Percentiles rank a stretch among this genome's conserved stretches.
These are phyloP conservation scores for Talaromyces stipitatus DNA, from an alignment of 495 filamentous ascomycete species.

Conservation along the genomic window DNA sequence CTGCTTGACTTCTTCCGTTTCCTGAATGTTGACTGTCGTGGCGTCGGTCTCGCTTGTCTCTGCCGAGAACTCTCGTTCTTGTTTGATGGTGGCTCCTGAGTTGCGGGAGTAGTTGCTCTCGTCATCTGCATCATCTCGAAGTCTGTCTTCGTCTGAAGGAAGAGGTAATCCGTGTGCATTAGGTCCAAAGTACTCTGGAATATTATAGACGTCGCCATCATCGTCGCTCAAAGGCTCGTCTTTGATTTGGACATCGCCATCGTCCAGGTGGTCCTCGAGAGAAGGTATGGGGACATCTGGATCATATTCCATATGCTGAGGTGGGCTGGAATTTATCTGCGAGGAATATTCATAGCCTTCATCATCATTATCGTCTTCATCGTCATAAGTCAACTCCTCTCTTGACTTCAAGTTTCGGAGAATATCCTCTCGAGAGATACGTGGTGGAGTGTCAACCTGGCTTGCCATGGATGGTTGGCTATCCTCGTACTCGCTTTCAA, in stretches of 20 bases:
- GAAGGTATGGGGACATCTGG: conserved; percentile 83
- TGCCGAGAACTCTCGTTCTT: conserved; percentile 1
- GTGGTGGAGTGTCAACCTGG: conserved; percentile 46
- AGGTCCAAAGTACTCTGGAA: conserved; percentile 49
- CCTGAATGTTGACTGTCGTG: conserved; percentile 22
- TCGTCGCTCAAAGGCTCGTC: conserved; percentile 48
- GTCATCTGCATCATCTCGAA: conserved; percentile 33
- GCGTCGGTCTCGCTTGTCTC: conserved; percentile 19
- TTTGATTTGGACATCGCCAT: conserved; percentile 58
- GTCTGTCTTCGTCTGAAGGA: conserved; percentile 32
- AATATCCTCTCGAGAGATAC: conserved; percentile 90
- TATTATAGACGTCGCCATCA: conserved; percentile 59
- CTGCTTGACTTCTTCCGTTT: conserved; percentile 4
- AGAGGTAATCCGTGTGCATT: conserved; percentile 40
- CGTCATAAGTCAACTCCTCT: conserved; percentile 46
- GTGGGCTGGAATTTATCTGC: conserved; percentile 45
- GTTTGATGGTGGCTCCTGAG: conserved; percentile 21
- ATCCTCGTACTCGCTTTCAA: conserved; percentile 2
- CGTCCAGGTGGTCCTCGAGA: conserved; percentile 50
- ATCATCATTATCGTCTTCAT: conserved; percentile 21
- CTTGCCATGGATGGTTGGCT: conserved; percentile 7
- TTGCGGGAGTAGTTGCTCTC: conserved; percentile 46
- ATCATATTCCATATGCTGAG: conserved; percentile 53
- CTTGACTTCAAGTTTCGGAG: conserved; percentile 67
- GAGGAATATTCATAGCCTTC: conserved; percentile 60